Conservation (phyloP, 1,139 yeast genomes). For the Yarrowia galli region DNA sequence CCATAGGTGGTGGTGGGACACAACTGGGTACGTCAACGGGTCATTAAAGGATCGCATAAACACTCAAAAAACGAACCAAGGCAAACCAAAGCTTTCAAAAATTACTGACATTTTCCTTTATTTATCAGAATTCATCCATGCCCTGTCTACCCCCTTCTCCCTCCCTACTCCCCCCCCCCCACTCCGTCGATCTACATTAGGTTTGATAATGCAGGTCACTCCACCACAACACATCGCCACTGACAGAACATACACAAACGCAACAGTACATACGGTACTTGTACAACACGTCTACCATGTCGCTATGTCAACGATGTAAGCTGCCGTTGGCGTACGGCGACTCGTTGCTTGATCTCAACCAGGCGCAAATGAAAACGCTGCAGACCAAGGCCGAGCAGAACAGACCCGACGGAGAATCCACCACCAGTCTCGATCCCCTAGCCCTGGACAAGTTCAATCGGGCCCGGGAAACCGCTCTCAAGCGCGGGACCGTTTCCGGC, state of each 20-base stretch:
- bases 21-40: too few species aligned
- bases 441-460: conserved; percentile 6
- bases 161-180: background rate
- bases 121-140: background rate
- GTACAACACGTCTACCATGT: too few species aligned
- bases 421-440: background rate
- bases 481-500: conserved; percentile 41
- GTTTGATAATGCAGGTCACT: conserved; percentile 21
- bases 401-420: conserved; percentile 42
- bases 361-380: conserved; percentile 58
- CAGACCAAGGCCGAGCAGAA: conserved; percentile 44
- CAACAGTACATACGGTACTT: background rate
- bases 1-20: too few species aligned
- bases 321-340: conserved; percentile 64
- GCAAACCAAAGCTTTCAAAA: background rate
- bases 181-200: background rate
- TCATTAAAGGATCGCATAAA: background rate
- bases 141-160: background rate
- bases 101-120: background rate
- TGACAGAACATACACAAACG: background rate
- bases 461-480: conserved; percentile 9
- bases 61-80: too few species aligned
- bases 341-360: conserved; percentile 60
- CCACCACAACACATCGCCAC: conserved; percentile 15
- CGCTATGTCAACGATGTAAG: conserved; percentile 64